Evolutionary conservation across 1,284 basidiomycete genomes (phyloP).

Genomic region (Nidula niveotomentosa): DNA sequence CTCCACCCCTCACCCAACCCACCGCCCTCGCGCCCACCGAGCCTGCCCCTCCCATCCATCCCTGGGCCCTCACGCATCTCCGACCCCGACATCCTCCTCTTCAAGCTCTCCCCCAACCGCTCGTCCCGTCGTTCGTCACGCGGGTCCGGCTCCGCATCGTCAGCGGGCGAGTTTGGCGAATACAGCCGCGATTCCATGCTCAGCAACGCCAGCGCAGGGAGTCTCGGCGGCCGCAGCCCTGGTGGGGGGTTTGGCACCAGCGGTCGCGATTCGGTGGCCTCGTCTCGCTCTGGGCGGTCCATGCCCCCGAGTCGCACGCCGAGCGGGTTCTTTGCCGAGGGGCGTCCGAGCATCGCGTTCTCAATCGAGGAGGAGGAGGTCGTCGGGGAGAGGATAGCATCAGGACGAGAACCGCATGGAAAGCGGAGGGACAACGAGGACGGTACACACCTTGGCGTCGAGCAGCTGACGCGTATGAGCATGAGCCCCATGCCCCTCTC

Average conservation of each 20-base stretch:
- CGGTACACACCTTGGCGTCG: not conserved
- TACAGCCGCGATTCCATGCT: constrained; percentile 19
- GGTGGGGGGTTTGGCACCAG: not conserved
- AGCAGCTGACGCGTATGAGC: constrained; percentile 11
- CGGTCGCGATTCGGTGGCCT: constrained; percentile 8
- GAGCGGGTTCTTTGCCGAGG: not conserved
- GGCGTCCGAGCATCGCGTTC: constrained; percentile 2
- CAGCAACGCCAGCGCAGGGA: constrained; percentile 8
- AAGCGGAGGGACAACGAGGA: not conserved
- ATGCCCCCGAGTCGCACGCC: not conserved
- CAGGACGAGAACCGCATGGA: not conserved
- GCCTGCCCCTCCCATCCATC: constrained; percentile 46
- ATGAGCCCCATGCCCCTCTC: constrained; percentile 16
- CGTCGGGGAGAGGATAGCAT: not conserved
- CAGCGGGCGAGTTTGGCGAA: constrained; percentile 10
- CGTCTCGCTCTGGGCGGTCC: constrained; percentile 1
- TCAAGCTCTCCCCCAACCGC: constrained; percentile 31
- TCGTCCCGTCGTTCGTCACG: constrained; percentile 23
- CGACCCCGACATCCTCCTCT: constrained; percentile 41
- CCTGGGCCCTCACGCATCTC: constrained; percentile 50
- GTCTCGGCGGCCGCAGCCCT: not conserved
- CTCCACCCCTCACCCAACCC: constrained; percentile 36
- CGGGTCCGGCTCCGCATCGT: not conserved
- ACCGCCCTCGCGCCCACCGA: constrained; percentile 45
- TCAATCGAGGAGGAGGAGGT: not conserved